These are phyloP conservation scores for Friedmanniomyces endolithicus DNA, from an alignment of 495 filamentous ascomycete species.

Conservation along the genomic window DNA sequence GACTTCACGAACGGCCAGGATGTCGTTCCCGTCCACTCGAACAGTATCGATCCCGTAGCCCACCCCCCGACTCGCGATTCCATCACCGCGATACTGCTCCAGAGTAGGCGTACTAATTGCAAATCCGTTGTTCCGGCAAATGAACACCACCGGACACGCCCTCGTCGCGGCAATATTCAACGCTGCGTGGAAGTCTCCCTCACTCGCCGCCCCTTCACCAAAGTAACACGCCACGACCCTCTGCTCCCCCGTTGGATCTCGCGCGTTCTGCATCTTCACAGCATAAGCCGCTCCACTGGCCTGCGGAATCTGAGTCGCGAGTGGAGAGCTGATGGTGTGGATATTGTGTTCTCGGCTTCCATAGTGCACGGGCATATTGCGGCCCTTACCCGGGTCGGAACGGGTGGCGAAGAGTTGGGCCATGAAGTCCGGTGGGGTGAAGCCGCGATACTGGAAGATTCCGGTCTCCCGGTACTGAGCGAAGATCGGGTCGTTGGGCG, in stretches of 20 bases:
- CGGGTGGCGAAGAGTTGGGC: conserved; percentile 84
- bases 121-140: conserved; percentile 96
- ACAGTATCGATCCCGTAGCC: conserved; percentile 97
- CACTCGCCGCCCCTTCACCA: conserved; percentile 92
- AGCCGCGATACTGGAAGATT: conserved; percentile 80
- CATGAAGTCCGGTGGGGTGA: conserved; percentile 82
- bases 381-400: conserved; percentile 66
- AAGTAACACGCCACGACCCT: conserved; percentile 84
- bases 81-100: conserved; percentile 94
- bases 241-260: conserved; percentile 50
- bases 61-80: conserved; percentile 86
- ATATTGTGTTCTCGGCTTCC: conserved; percentile 72
- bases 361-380: conserved; percentile 98
- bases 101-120: conserved; percentile 90
- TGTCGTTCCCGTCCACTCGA: conserved; percentile 92
- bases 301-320: conserved; percentile 94
- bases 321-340: conserved; percentile 83
- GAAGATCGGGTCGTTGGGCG: conserved; percentile 78
- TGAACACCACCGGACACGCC: conserved; percentile 80
- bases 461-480: conserved; percentile 92
- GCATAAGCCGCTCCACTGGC: conserved; percentile 90
- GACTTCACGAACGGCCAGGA: conserved; percentile 82
- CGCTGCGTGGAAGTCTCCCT: conserved; percentile 95
- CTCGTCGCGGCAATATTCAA: conserved; percentile 93
- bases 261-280: conserved; percentile 69